Evolutionary conservation across 352 stramenopile genomes (phyloP), one percentile per base, ranked within the genome.

Genomic region (Nothophytophthora sp.): DNA sequence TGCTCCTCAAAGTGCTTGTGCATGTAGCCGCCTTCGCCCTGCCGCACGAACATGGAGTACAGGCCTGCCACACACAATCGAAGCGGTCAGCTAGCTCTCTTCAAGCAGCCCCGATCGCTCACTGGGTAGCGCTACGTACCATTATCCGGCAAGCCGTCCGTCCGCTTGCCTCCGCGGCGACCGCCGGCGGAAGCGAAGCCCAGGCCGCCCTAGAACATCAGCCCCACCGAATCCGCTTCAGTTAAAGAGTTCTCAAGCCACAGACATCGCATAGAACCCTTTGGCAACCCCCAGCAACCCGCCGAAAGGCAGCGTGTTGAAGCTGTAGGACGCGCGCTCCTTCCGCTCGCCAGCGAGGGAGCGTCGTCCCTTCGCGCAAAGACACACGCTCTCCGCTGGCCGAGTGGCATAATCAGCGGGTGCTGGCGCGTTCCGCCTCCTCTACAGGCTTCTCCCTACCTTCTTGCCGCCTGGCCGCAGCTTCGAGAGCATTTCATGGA

Each of bases 401-500:
- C 13, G 12, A 8, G 18, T 47, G 30, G 13, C 32, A 43, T 43
- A 60, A 65, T 55, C 48, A 41, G 23, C 23, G 6, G 6, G 11
- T 4, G 12, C 13, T 25, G 20, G 11, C 39, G 38, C 1, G 18
- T 18, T 20, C 5, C n/a, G n/a, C n/a, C n/a, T n/a, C n/a, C n/a
- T n/a, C n/a, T 28, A 33, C 10, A 36, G 34, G 16, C 16, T 6
- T n/a, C 27, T 51, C 9, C 33, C 18, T 59, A 89, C 78, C 73
- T 79, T 87, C 50, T 92, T 94, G 50, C 83, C 83, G 30, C 82
- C 81, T 5, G 83, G 83, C 13, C 83, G 83, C 38, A 94, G 77
- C 76, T 86, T 87, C 6, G 82, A 88, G 52, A 94, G 81, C 74
- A 88, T 83, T 46, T 94, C 81, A 72, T 94, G 83, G 50, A 94